Evolutionary conservation across 2,329 filamentous ascomycete species (phyloP), one percentile per base, ranked within the genome.

Genomic region (Triangularia verruculosa): DNA sequence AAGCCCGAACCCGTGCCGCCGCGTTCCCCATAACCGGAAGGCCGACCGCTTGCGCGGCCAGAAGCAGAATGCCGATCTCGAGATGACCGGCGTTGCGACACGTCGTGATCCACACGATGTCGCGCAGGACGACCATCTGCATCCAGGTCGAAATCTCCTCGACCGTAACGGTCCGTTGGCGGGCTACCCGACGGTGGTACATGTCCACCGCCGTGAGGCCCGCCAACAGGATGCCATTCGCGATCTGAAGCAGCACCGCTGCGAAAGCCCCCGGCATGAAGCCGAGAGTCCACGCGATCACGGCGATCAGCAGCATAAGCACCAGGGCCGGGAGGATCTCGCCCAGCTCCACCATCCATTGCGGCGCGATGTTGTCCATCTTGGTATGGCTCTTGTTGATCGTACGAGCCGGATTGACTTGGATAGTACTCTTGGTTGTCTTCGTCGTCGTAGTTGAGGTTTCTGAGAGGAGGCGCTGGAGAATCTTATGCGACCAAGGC

Each of bases 391-490:
- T 43, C 56, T 22, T 17, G 12, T n/a, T 62, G 34, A 47, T 24
- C 52, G 13, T 61, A 20, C 52, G 30, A 11, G 30, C 7, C 30
- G 2, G 39, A 5, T 47, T 47, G 39, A 20, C 39, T 47, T 2
- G 39, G 20, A 17, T 47, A 22, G n/a, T 47, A 20, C 39, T 20
- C 25, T 24, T 28, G 25, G 51, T 53, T 52, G 30, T 54, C 57
- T 25, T 63, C 59, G 58, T 70, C 69, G 59, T 71, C 70, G 64
- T 70, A 70, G 64, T 71, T 69, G 61, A 71, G 60, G 59, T 66
- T 61, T 64, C 68, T 67, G 39, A 64, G 57, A 28, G 66, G 68
- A 39, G 57, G 61, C 47, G 53, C 61, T 43, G 34, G 34, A 59
- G 59, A 57, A 62, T 68, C 69, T 68, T 68, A 62, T 62, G 56